Evolutionary conservation across 1,284 basidiomycete species (phyloP), one percentile per base, ranked within the genome.

Genomic region (Ustilago hordei): DNA sequence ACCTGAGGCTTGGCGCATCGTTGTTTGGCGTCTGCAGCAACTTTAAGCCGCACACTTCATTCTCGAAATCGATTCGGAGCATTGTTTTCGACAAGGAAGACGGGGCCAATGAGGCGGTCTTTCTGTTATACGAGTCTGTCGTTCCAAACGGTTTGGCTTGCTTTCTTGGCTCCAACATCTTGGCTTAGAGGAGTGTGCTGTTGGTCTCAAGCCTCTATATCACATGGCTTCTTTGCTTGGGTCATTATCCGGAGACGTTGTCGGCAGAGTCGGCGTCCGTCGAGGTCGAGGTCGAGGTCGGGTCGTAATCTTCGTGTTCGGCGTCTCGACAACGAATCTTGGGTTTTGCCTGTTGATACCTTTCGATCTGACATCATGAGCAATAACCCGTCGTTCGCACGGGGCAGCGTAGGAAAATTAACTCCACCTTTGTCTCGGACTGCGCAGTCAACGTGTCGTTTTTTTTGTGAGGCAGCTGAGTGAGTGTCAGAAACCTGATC

Each of bases 1-100:
- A 50, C 50, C 43, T 35, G 38, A 55, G 32, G 39, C 67, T 69
- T 69, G 67, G 67, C 67, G 39, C 67, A 64, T 56, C 48, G 48
- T 31, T 50, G 48, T 69, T 64, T 43, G 67, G 64, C 61, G 34
- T 53, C 23, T 3, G 23, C 23, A 28, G 58, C 47, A 41, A 17
- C 13, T 19, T 11, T 19, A 55, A 32, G 36, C 19, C 47, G 23
- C 23, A 17, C 35, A 12, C 35, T 38, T 36, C 11, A 45, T 41
- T 31, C 13, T 8, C 36, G 1, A 17, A 5, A 38, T 28, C 23
- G 23, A 28, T 28, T 28, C 23, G 23, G 23, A 28, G 23, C 23
- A 28, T 28, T 28, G 23, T 3, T 28, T 7, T 19, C 36, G 23
- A 38, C 9, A 48, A 48, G 28, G 19, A 28, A 11, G 53, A 60